Conservation (phyloP, 2,329 filamentous ascomycete species). For the Aspergillus sp. region DNA sequence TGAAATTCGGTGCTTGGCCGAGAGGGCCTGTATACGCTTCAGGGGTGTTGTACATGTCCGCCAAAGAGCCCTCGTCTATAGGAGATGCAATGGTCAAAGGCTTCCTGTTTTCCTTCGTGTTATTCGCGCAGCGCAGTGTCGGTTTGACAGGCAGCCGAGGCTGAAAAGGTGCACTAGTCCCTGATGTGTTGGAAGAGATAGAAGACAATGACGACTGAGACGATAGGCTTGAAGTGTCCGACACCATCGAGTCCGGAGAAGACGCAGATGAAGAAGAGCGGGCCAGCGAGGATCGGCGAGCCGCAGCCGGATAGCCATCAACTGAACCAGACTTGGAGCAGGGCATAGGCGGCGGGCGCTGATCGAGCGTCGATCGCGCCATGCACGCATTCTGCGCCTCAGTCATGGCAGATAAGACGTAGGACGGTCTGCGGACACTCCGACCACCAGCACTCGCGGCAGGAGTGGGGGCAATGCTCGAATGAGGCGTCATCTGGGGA, state of each 20-base stretch:
- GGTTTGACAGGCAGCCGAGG: slow-evolving; percentile 31
- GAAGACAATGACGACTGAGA: slow-evolving; percentile 44
- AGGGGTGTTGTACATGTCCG: slow-evolving; percentile 27
- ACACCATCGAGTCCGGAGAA: slow-evolving; percentile 55
- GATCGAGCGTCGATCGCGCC: slow-evolving; percentile 48
- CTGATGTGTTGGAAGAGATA: slow-evolving; percentile 35
- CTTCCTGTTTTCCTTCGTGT: slow-evolving; percentile 28
- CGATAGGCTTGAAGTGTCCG: slow-evolving; percentile 48
- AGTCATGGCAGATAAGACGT: slow-evolving; percentile 51
- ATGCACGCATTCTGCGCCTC: slow-evolving; percentile 46
- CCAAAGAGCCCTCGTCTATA: slow-evolving; percentile 26
- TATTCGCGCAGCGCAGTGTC: slow-evolving; percentile 31
- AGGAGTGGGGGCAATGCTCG: slow-evolving; percentile 47
- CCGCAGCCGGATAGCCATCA: slow-evolving; percentile 41
- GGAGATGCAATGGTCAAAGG: slow-evolving; percentile 28
- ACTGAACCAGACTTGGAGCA: slow-evolving; percentile 29
- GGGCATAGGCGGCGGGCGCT: slow-evolving; percentile 32
- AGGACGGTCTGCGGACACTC: slow-evolving; percentile 44
- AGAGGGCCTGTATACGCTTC: slow-evolving; percentile 18
- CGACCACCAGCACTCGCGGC: slow-evolving; percentile 47
- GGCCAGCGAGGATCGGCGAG: slow-evolving; percentile 41
- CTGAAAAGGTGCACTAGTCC: slow-evolving; percentile 17
- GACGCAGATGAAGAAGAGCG: slow-evolving; percentile 45
- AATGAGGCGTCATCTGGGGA: slow-evolving; percentile 53
- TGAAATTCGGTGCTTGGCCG: slow-evolving; percentile 24